Base-by-base conservation (phyloP, 2,329 filamentous ascomycete genomes). In the Fusarium sp. region DNA sequence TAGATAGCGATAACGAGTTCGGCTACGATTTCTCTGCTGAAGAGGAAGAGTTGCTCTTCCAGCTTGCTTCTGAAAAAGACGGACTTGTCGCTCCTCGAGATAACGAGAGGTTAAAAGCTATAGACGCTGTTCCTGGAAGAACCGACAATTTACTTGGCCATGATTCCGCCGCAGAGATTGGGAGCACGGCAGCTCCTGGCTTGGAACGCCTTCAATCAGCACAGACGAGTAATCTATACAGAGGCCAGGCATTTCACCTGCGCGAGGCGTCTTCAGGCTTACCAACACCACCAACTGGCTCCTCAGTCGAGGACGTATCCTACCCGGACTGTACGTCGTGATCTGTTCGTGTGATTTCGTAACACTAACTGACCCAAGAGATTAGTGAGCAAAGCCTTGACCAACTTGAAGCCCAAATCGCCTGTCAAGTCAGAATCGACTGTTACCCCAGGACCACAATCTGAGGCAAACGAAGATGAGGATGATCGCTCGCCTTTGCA, bases 361-460 rank as follows among this genome's bases (percentile, higher is more conserved):
- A 40, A 57, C 70, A 71, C 88, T 91, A 85, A 92, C 87, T 87
- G 83, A 89, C 57, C 70, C 62, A 89, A 91, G 89, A 84, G 81
- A 77, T 77, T 88, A 92, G 90, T 86, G 79, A 88, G 81, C 73
- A 81, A 76, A 19, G 79, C 79, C 3, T 67, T 85, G 9, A 75
- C 62, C 11, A 57, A 65, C 6, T 47, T 75, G 20, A 67, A 74
- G 9, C 24, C 68, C 32, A 65, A 28, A 4, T 12, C 60, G 6
- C 60, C 66, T 44, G 56, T 28, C 19, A 68, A 23, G 32, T 52
- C 70, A 30, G 57, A 70, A 24, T 54, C 64, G 14, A 43, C 58
- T n/a, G 44, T 59, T n/a, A 42, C 56, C 23, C 47, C 69, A 17
- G 62, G 59, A 3, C 48, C 47, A 34, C 43, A 19, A 30, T 28